Evolutionary conservation across 495 filamentous ascomycete species (phyloP).

Genomic region (Daldinia childiae): DNA sequence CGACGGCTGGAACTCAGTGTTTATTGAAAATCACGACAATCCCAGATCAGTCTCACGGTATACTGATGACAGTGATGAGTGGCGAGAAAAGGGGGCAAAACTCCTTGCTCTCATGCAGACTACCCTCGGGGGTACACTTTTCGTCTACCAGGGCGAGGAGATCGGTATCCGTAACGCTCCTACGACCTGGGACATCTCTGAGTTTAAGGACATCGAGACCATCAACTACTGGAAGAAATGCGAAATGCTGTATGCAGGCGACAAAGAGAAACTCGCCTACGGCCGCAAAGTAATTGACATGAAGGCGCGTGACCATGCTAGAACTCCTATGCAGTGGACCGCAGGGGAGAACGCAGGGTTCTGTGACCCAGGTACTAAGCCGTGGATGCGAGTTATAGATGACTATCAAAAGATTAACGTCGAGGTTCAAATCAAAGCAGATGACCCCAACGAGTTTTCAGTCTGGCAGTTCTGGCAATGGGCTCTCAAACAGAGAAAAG

Average conservation of each 20-base stretch:
- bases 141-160: conserved; percentile 77
- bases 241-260: conserved; percentile 31
- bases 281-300: conserved; percentile 55
- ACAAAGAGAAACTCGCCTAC: conserved; percentile 48
- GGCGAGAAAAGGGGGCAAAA: conserved; percentile 60
- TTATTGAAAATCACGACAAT: conserved; percentile 72
- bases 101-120: conserved; percentile 67
- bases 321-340: conserved; percentile 72
- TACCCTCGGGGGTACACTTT: conserved; percentile 67
- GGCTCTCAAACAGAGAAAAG: conserved; percentile 56
- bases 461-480: conserved; percentile 60
- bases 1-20: conserved; percentile 71
- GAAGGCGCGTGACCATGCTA: conserved; percentile 68
- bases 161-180: conserved; percentile 71
- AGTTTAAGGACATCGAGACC: conserved; percentile 73
- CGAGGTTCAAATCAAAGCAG: conserved; percentile 45
- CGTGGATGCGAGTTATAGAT: conserved; percentile 66
- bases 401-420: conserved; percentile 57
- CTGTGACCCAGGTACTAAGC: conserved; percentile 42
- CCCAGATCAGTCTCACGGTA: conserved; percentile 67
- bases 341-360: conserved; percentile 62
- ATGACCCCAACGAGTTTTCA: conserved; percentile 43
- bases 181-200: conserved; percentile 63
- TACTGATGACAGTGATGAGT: conserved; percentile 52
- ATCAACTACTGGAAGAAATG: conserved; percentile 66